Conservation (phyloP, 495 filamentous ascomycete species). For the Trichoderma reesei region DNA sequence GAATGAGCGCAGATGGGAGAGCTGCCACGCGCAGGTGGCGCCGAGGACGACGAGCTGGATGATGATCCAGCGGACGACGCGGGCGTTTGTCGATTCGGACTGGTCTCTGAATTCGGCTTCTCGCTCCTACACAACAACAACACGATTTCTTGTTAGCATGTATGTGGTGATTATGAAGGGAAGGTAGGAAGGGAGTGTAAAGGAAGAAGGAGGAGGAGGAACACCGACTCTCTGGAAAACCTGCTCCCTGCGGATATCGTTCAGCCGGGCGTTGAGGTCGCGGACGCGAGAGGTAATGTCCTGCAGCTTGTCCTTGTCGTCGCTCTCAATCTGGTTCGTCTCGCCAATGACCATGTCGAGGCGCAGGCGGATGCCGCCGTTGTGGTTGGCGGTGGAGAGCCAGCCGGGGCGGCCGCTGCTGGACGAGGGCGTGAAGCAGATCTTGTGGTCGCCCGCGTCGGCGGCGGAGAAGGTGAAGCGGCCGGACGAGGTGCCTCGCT, state of each 20-base stretch:
- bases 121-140: slow-evolving; percentile 55
- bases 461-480: slow-evolving; percentile 95
- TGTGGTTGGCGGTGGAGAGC: slow-evolving; percentile 52
- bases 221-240: slow-evolving; percentile 82
- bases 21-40: slow-evolving; percentile 91
- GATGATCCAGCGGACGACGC: slow-evolving; percentile 88
- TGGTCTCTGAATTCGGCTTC: slow-evolving; percentile 98
- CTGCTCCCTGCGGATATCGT: slow-evolving; percentile 89
- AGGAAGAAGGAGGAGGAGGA: slow-evolving; percentile 5
- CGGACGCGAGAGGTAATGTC: slow-evolving; percentile 84
- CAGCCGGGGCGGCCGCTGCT: slow-evolving; percentile 50
- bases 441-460: slow-evolving; percentile 84
- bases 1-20: slow-evolving; percentile 88
- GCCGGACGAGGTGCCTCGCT: slow-evolving; percentile 64
- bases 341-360: slow-evolving; percentile 93
- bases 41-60: slow-evolving; percentile 84
- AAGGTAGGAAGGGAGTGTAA: background rate
- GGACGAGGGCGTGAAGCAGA: slow-evolving; percentile 83
- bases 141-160: slow-evolving; percentile 8
- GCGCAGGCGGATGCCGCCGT: slow-evolving; percentile 68
- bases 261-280: slow-evolving; percentile 79
- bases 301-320: slow-evolving; percentile 85
- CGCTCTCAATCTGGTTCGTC: slow-evolving; percentile 87
- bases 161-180: background rate
- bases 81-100: slow-evolving; percentile 83